Conservation (phyloP, 495 filamentous ascomycete genomes). For the Daldinia loculata region DNA sequence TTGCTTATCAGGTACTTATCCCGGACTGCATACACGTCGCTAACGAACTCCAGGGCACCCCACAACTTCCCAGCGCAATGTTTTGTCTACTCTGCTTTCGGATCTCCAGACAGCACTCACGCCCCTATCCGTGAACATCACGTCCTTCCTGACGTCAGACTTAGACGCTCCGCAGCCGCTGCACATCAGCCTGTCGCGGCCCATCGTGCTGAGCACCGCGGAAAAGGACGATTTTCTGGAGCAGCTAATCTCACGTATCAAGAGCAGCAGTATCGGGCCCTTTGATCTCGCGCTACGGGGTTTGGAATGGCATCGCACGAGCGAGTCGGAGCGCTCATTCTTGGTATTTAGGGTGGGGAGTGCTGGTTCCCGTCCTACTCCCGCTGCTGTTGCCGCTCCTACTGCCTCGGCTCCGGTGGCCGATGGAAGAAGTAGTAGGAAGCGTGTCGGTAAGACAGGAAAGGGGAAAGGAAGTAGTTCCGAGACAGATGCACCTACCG, state of each 20-base stretch:
- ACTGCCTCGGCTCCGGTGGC: no score
- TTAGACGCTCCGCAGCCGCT: constrained; percentile 82
- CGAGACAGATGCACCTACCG: not conserved
- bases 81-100: constrained; percentile 63
- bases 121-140: constrained; percentile 44
- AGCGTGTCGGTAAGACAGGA: no score
- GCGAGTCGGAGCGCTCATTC: constrained; percentile 84
- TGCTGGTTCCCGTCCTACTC: not conserved
- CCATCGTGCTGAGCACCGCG: constrained; percentile 70
- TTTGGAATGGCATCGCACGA: constrained; percentile 55
- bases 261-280: constrained; percentile 41
- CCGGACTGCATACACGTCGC: not conserved
- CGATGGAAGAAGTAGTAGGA: no score
- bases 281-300: constrained; percentile 46
- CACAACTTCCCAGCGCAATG: constrained; percentile 60
- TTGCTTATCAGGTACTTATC: no score
- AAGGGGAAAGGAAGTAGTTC: not conserved
- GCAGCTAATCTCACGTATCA: constrained; percentile 47
- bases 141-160: constrained; percentile 76
- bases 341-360: constrained; percentile 70
- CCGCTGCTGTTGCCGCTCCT: no score
- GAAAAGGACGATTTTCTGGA: constrained; percentile 71
- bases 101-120: constrained; percentile 43
- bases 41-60: constrained; percentile 71
- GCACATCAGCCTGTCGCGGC: constrained; percentile 87